Evolutionary conservation across 306 rosid species (phyloP), one percentile per base, ranked within the genome.

Genomic region (Crotalaria pallida): DNA sequence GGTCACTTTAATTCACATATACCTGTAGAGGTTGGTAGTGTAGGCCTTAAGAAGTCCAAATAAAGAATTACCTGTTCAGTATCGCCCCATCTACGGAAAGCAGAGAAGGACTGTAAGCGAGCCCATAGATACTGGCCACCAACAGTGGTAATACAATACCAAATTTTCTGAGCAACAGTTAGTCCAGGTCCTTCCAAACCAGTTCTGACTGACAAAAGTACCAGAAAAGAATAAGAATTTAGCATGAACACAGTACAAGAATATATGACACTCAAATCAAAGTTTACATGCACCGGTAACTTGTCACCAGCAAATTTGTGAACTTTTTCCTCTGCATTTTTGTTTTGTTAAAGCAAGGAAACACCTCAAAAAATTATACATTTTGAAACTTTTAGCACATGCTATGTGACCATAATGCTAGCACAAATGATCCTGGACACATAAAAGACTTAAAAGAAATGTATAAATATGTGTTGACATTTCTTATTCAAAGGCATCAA

Each of bases 131-230:
- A 95, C 34, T 89, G 97, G 66, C 99, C 99, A 66, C 99, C 99
- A 52, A 95, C 99, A 47, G 91, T 82, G 18, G 96, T 96, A 78
- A 91, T 12, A 78, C 97, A 95, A 65, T 95, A 95, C 97, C 96
- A 95, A 79, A 89, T 52, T 84, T 91, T 95, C 68, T 95, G 96
- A 52, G 88, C 92, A 67, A 84, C 86, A 17, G 99, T 88, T 67
- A 95, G 97, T 43, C 99, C 96, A 68, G 97, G 93, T 80, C 99
- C 99, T 85, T 95, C 99, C 77, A 91, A 61, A 57, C 99, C 99
- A 40, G 96, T 91, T 86, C 99, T 84, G n/a, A 24, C 27, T 10
- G 56, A 44, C n/a, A 53, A 73, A 86, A 58, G 60, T 31, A 79
- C 13, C 83, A 62, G 7, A 72, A 5, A 66, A 7, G 58, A 72